Evolutionary conservation across 23 red algal genomes (phyloP).

Genomic region (Gracilaria domingensis): DNA sequence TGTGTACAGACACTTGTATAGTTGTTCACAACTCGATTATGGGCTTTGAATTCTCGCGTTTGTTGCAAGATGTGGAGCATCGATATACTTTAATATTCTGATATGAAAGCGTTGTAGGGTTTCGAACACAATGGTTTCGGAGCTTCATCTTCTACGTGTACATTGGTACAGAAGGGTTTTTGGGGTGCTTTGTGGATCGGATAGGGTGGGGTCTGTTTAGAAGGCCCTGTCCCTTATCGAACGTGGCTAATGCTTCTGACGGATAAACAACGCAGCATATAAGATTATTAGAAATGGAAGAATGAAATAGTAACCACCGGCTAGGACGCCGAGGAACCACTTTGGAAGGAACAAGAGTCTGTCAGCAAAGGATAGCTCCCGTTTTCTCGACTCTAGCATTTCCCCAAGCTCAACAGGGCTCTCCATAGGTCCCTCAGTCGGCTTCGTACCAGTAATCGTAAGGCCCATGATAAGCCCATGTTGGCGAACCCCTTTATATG

Average conservation of each 20-base stretch:
- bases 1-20: neutral
- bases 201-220: neutral
- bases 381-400: slow-evolving; percentile 81
- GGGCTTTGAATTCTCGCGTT: neutral
- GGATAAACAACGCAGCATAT: slow-evolving; percentile 94
- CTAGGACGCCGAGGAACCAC: slow-evolving; percentile 84
- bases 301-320: slow-evolving; percentile 97
- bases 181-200: neutral
- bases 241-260: slow-evolving; percentile 25
- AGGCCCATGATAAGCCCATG: slow-evolving; percentile 98
- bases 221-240: neutral
- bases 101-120: neutral
- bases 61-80: neutral
- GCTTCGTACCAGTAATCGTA: slow-evolving; percentile 88
- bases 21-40: too few relatives aligned
- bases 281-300: slow-evolving; percentile 94
- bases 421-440: slow-evolving; percentile 65
- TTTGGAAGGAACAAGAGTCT: slow-evolving; percentile 83
- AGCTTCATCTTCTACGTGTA: neutral
- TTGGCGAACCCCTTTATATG: slow-evolving; percentile 95
- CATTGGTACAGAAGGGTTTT: neutral
- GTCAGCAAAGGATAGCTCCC: slow-evolving; percentile 62
- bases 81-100: neutral
- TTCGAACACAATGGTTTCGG: too few relatives aligned
- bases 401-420: slow-evolving; percentile 77